These are phyloP conservation scores for Cladorrhinum samala DNA, from an alignment of 495 filamentous ascomycete species.

Conservation along the genomic window DNA sequence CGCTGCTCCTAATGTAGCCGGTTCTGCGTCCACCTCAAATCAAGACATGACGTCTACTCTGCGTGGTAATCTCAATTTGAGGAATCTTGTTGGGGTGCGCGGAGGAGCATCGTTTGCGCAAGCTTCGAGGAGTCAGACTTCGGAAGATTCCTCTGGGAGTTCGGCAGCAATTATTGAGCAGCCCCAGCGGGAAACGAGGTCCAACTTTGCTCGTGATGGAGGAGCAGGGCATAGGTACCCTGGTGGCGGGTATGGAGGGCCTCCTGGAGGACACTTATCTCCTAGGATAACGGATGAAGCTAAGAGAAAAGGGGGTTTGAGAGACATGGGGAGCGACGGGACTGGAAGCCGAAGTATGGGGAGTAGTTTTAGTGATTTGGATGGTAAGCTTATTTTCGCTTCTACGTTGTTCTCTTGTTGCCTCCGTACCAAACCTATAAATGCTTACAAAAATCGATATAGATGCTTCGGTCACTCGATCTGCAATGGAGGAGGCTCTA, in stretches of 20 bases:
- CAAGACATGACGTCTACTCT: constrained; percentile 61
- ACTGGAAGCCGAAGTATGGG: constrained; percentile 94
- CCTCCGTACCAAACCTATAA: background rate
- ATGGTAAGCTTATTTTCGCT: constrained; percentile 52
- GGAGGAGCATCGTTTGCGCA: constrained; percentile 1
- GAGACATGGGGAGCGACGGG: constrained; percentile 66
- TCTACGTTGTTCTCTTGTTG: background rate
- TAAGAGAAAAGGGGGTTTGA: constrained; percentile 44
- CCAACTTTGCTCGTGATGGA: constrained; percentile 3
- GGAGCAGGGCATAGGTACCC: background rate
- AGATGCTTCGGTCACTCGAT: constrained; percentile 94
- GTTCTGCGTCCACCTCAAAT: constrained; percentile 14
- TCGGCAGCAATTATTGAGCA: constrained; percentile 43
- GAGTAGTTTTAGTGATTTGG: constrained; percentile 94
- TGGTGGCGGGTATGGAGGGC: background rate
- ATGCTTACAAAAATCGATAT: constrained; percentile 9
- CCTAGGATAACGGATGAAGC: constrained; percentile 54
- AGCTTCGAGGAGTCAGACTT: constrained; percentile 34
- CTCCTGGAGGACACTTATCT: constrained; percentile 26
- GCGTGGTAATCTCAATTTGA: constrained; percentile 30
- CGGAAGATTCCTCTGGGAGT: constrained; percentile 57
- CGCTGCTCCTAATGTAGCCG: constrained; percentile 8
- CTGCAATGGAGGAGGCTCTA: constrained; percentile 87
- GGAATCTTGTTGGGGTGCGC: background rate
- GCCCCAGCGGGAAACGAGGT: constrained; percentile 7